A percentile compares a stretch with the other conserved stretches of the same genome.
Conservation (phyloP, 2,329 filamentous ascomycete species). For the Fusarium sacchari region DNA sequence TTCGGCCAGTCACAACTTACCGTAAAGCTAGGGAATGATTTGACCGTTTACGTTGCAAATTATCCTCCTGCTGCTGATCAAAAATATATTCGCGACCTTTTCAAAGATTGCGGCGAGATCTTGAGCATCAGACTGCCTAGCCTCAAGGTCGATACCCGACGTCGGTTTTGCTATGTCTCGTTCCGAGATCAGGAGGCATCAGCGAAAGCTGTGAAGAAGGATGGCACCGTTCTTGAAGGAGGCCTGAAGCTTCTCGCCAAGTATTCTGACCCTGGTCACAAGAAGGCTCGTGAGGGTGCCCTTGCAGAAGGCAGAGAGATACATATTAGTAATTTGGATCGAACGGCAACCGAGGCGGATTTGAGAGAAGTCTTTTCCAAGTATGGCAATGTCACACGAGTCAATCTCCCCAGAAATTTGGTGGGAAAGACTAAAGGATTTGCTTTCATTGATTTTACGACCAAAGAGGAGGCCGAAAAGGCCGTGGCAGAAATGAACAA, state of each 20-base stretch:
- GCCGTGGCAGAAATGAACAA: conserved; percentile 76
- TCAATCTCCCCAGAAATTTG: conserved; percentile 75
- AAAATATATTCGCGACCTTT: conserved; percentile 72
- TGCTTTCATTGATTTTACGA: conserved; percentile 81
- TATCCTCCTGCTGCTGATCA: conserved; percentile 84
- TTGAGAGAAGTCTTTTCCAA: conserved; percentile 76
- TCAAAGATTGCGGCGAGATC: conserved; percentile 81
- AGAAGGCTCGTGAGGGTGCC: conserved; percentile 82
- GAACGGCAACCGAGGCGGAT: conserved; percentile 71
- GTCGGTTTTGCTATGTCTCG: conserved; percentile 96
- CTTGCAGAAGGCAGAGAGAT: conserved; percentile 89
- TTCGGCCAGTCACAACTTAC: conserved; percentile 78
- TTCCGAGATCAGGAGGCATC: conserved; percentile 78
- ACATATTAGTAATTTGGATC: conserved; percentile 77
- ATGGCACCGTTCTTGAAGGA: conserved; percentile 75
- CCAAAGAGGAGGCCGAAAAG: conserved; percentile 72
- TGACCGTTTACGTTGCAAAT: conserved; percentile 91
- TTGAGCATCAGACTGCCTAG: conserved; percentile 90
- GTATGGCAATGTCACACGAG: conserved; percentile 78
- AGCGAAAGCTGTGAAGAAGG: conserved; percentile 74
- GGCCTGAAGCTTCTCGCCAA: conserved; percentile 77
- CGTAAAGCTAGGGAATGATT: conserved; percentile 78
- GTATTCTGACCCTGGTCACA: conserved; percentile 83
- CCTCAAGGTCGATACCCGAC: conserved; percentile 86
- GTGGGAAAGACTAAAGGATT: conserved; percentile 78